Base-by-base conservation (phyloP, 768 basidiomycete species). In the Gymnopilus junonius region DNA sequence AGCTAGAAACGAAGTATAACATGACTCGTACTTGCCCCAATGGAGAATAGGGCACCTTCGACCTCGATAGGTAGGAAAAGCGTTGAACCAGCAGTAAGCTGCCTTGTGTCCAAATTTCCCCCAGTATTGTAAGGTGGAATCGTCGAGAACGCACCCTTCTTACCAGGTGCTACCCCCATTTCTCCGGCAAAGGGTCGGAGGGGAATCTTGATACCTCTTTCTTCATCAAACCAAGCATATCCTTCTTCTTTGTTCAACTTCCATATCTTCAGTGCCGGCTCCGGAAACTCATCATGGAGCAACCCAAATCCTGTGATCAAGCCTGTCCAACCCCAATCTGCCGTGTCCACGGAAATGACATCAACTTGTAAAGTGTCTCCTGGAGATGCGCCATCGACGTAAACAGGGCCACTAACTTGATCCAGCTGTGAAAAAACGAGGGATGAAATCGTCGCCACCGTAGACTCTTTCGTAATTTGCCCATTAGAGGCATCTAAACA, bases 401-500 rank as follows among this genome's bases (percentile, higher is more conserved):
- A 85, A 27, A 87, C 77, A 0, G 87, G 87, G 2, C 87, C 88
- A 67, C 83, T 86, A 53, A 88, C 86, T 76, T 85, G 86, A 67
- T 84, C 83, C 37, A 85, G 77, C 50, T 79, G 79, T 3, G 81
- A 69, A 66, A 88, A 78, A 5, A 80, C 75, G 62, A 87, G 71
- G 2, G 79, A 70, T 14, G 72, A 64, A 35, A 88, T 67, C 25
- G 77, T 64, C 1, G 61, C 57, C 2, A 71, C 62, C 17, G 79
- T 82, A 6, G 84, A 83, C 4, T 75, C 61, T 25, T 79, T 69
- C 0, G 78, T 82, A 60, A 89, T 77, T 71, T 88, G 86, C 1
- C 85, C 86, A 65, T 87, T 87, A 25, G 86, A 87, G 2, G 82
- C 86, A 69, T 88, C 86, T n/a, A 87, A 77, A 64, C 87, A 89